Evolutionary conservation across 2,329 filamentous ascomycete species (phyloP), one percentile per base, ranked within the genome.

Genomic region (Penicillium brevicompactum): DNA sequence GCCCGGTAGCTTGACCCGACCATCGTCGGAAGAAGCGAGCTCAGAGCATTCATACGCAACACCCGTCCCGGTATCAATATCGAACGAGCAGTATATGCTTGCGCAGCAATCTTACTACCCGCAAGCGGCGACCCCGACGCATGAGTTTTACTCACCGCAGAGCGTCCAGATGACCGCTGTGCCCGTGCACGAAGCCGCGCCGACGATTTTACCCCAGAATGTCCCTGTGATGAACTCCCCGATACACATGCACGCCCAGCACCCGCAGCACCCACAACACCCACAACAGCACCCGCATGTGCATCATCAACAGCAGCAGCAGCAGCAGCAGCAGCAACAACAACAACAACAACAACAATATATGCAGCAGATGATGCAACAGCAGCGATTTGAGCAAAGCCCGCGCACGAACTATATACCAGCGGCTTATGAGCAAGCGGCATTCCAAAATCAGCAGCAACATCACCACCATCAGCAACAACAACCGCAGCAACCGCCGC

Each of bases 21-120:
- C 67, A 37, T 68, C 71, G 11, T 74, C 72, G 6, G 72, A 74
- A 57, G 73, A 74, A 55, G 62, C 69, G 6, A 63, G 62, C 16
- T 73, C 73, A 7, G 72, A 75, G 57, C 68, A 71, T 37, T 72
- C 71, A 16, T 74, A 74, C 55, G 70, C 69, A 14, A 59, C 64
- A 1, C 63, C 61, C 8, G 21, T 54, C 4, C 52, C 70, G 1
- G 67, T 70, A 21, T 65, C 70, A 6, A 60, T 68, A 24, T 64
- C 72, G 5, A 68, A 66, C 40, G 71, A 72, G 18, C 69, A 72
- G 51, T 74, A 73, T 53, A 58, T 75, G 16, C 59, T 74, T 31
- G 59, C 69, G 10, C 73, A 74, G 51, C 72, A 73, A 51, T 64
- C 69, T 10, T 74, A 69, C 48, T 74, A 73, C 49, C 62, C 66